These are phyloP conservation scores for Phallus indusiatus DNA, from an alignment of 768 basidiomycete species.

Conservation along the genomic window DNA sequence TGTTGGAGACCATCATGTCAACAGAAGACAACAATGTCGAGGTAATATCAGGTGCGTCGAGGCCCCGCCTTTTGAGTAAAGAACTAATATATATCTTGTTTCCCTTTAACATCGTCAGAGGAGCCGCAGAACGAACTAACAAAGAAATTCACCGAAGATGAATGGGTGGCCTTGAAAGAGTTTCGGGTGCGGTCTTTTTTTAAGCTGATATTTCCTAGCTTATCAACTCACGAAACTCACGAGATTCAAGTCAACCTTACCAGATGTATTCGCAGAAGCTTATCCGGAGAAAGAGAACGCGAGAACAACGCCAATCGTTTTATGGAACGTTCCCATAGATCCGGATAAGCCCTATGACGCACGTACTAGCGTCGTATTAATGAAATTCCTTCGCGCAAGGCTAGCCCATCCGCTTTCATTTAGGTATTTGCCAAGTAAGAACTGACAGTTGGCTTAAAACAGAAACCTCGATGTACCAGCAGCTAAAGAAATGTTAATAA, in stretches of 20 bases:
- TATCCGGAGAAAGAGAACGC: constrained; percentile 50
- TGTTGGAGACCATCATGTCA: too few species aligned
- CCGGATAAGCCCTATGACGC: constrained; percentile 44
- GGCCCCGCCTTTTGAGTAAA: too few species aligned
- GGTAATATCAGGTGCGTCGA: too few species aligned
- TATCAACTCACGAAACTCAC: constrained; percentile 16
- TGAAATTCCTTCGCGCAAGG: constrained; percentile 80
- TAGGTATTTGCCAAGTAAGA: neutral
- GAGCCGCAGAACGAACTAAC: constrained; percentile 70
- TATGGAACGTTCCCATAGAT: constrained; percentile 70
- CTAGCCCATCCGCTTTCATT: constrained; percentile 18
- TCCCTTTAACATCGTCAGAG: neutral
- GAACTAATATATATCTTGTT: too few species aligned
- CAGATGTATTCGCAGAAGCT: constrained; percentile 46
- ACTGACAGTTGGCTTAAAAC: neutral
- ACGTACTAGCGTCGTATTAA: constrained; percentile 61
- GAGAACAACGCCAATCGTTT: constrained; percentile 36
- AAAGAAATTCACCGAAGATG: constrained; percentile 55
- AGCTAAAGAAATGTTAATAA: constrained; percentile 57
- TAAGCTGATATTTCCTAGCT: neutral
- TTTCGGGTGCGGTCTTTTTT: constrained; percentile 43
- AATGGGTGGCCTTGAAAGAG: constrained; percentile 60
- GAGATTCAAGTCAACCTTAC: constrained; percentile 27
- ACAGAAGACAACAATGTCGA: too few species aligned
- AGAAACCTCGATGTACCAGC: constrained; percentile 46